phyloP scores from a whole-genome alignment of 345 rosid genomes.

The Syzygium aromaticum region DNA sequence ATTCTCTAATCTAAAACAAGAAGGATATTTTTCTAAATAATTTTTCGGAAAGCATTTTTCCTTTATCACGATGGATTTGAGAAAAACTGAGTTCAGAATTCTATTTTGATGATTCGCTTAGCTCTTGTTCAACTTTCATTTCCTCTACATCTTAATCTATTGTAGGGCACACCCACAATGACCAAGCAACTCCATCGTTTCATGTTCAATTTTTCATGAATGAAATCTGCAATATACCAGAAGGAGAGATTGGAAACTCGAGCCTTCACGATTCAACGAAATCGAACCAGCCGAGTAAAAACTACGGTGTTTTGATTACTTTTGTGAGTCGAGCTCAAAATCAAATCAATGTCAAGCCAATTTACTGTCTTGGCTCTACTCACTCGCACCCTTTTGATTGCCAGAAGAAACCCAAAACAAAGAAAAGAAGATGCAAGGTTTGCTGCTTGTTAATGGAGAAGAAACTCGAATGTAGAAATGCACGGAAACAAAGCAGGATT shows the following conservation, averaged over 20 bases:
- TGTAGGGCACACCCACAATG: background rate
- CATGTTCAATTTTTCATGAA: background rate
- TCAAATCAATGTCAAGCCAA: background rate
- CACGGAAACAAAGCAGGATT: background rate
- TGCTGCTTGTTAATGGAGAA: background rate
- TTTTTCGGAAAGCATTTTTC: no score
- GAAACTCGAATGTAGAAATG: background rate
- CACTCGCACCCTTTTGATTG: background rate
- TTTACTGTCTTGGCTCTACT: background rate
- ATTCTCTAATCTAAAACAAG: background rate
- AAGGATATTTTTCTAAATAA: no score
- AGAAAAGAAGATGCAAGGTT: background rate
- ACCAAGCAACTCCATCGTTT: background rate
- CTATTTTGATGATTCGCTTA: background rate
- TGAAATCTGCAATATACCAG: background rate
- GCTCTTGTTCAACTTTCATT: background rate
- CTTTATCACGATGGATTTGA: fast-evolving
- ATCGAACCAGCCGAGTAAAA: background rate
- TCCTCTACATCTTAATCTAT: background rate
- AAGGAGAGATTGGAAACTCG: background rate
- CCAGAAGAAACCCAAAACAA: background rate
- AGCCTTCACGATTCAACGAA: background rate
- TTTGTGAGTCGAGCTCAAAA: background rate
- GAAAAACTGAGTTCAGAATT: background rate
- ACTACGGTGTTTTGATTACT: background rate